A percentile compares a stretch with the other conserved stretches of the same genome.
phyloP scores from a whole-genome alignment of 139 green algal species.

The Mychonastes homosphaera region DNA sequence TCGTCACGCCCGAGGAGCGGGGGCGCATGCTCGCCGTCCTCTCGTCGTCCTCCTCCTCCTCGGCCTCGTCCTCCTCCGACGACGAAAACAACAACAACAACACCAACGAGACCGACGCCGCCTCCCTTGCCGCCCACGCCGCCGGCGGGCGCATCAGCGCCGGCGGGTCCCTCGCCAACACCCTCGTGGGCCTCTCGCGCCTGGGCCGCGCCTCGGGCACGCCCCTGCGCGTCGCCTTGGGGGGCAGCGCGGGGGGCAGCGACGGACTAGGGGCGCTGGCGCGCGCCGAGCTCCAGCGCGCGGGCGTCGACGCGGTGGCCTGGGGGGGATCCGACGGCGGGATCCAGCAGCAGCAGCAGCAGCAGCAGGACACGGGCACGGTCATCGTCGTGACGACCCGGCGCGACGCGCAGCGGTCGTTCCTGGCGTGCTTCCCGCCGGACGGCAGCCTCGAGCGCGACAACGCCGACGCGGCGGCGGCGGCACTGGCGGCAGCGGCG shows the following conservation, averaged over 20 bases:
- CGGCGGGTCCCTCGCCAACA: constrained; percentile 83
- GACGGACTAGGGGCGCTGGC: no score
- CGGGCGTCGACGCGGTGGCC: no score
- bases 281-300: no score
- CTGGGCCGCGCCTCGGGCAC: no score
- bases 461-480: no score
- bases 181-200: constrained; percentile 64
- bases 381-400: constrained; percentile 84
- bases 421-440: constrained; percentile 79
- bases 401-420: constrained; percentile 82
- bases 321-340: no score
- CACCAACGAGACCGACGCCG: neutral
- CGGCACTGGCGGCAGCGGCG: no score
- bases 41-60: neutral
- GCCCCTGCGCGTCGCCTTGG: no score
- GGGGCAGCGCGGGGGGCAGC: no score
- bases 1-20: neutral
- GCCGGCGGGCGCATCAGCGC: constrained; percentile 48
- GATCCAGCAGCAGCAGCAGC: no score
- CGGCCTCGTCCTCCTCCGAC: neutral
- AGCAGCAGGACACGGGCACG: constrained; percentile 57
- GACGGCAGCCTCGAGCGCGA: constrained; percentile 19
- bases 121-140: neutral
- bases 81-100: neutral
- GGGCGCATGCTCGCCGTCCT: neutral